Base-by-base conservation (phyloP, 352 stramenopile genomes). In the Phytophthora cryptogea region DNA sequence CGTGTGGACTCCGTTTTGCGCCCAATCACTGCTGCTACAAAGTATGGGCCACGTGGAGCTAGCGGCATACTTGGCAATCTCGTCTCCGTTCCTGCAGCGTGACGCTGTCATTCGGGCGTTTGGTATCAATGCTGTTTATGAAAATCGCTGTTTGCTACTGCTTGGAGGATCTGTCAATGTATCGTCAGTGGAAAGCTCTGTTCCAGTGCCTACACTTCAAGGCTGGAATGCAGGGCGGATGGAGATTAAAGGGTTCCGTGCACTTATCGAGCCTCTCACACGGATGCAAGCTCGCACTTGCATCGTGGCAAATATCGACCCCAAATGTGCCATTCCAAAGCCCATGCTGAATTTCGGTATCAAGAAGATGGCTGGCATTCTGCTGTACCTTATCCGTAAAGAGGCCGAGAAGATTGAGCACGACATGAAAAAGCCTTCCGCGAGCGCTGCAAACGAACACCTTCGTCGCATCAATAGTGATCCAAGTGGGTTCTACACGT, bases 391-490 rank as follows among this genome's bases (percentile, higher is more conserved):
- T 17, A 74, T 94, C 16, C 74, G 80, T 5, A 85, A 86, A 53
- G 83, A 94, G 62, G 81, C 85, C 11, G 79, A 92, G 51, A 94
- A 88, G 54, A 89, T 91, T 14, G 78, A 92, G 57, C 70, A 86
- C 23, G 68, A 76, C 2, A 62, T 83, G 31, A 78, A 77, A 9
- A 77, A 79, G 11, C 26, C 32, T 2, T 26, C 36, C 0, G 23
- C 45, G 9, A 68, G 66, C 14, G 58, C 68, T 2, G 28, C 52
- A 5, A 88, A 89, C 16, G 80, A 89, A 20, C 76, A 92, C 46
- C 51, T 91, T 7, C 39, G 53, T 13, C 82, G 85, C 13, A 84
- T 94, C 28, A 61, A 84, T n/a, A 59, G 39, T 16, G 85, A 94
- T 32, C 85, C 85, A 17, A 83, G 74, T n/a, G 74, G 74, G 2